A percentile compares a stretch with the other conserved stretches of the same genome.
phyloP scores from a whole-genome alignment of 2,329 filamentous ascomycete genomes.

The Xylaria sp. region DNA sequence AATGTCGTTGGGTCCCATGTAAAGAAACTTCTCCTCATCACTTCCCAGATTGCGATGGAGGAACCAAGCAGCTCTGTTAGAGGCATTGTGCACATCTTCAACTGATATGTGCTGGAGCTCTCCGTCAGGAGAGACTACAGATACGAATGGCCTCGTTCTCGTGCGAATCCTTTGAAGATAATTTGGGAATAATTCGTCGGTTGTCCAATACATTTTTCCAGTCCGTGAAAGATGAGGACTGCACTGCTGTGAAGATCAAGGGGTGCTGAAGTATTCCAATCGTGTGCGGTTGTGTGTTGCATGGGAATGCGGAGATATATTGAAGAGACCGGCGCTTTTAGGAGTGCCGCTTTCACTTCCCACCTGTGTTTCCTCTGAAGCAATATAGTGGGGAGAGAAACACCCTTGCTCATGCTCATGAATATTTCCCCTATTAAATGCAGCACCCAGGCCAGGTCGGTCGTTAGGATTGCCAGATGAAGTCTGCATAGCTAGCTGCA shows the following conservation, averaged over 20 bases:
- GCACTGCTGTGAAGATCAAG: neutral
- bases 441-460: neutral
- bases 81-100: constrained; percentile 37
- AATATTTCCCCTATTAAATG: neutral
- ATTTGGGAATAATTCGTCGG: constrained; percentile 33
- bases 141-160: constrained; percentile 31
- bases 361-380: neutral
- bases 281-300: neutral
- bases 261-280: neutral
- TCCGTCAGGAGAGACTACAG: constrained; percentile 33
- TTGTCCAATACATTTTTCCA: constrained; percentile 32
- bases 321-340: neutral
- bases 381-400: constrained; percentile 3
- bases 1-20: constrained; percentile 44
- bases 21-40: constrained; percentile 39
- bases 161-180: constrained; percentile 25
- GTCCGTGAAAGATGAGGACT: neutral
- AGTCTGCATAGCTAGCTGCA: neutral
- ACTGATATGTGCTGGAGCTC: constrained; percentile 28
- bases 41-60: constrained; percentile 35
- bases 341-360: neutral
- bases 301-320: constrained; percentile 2
- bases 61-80: constrained; percentile 46
- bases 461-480: neutral
- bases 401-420: neutral